Conservation (phyloP, 2,329 filamentous ascomycete species). For the Tolypocladium pustulatum region DNA sequence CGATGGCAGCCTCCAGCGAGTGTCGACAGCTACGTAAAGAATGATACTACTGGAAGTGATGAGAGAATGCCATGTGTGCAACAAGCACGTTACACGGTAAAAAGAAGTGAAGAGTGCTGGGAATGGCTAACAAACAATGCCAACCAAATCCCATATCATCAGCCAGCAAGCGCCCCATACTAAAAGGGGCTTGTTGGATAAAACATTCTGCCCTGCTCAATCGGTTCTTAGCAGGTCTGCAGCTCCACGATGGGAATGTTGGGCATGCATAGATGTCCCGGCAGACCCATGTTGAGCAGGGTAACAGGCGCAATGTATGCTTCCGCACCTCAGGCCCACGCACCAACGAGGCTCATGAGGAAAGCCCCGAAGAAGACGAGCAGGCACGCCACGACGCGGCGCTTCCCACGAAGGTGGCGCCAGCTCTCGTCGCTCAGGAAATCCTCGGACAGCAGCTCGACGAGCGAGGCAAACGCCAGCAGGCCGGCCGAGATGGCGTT, state of each 20-base stretch:
- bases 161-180: neutral
- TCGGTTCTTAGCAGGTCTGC: neutral
- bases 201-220: neutral
- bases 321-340: constrained; percentile 39
- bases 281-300: neutral
- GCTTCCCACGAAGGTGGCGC: constrained; percentile 40
- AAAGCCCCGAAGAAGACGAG: constrained; percentile 50
- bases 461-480: constrained; percentile 60
- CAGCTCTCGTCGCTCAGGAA: constrained; percentile 57
- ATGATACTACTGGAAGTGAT: neutral
- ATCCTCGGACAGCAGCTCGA: constrained; percentile 63
- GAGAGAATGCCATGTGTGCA: neutral
- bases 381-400: constrained; percentile 42
- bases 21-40: neutral
- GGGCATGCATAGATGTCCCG: neutral
- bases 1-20: neutral
- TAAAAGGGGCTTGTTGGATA: neutral
- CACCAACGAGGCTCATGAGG: constrained; percentile 53
- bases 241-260: neutral
- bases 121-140: neutral
- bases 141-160: neutral
- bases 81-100: neutral
- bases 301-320: neutral
- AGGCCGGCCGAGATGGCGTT: constrained; percentile 64
- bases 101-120: neutral